Conservation (phyloP, 768 basidiomycete genomes). For the Xerocomellus amylosporus region DNA sequence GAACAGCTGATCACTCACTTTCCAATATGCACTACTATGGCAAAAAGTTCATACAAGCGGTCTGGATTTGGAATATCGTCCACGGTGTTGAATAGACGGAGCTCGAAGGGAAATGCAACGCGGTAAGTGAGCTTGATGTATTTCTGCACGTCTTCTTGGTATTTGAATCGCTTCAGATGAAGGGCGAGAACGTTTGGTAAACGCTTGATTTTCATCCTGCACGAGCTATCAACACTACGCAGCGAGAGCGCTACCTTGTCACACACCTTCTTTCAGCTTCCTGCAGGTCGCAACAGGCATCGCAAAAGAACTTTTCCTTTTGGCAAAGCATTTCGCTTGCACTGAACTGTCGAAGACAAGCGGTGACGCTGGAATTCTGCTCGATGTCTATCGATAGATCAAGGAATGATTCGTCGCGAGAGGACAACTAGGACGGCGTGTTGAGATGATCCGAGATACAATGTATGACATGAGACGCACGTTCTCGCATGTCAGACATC, state of each 20-base stretch:
- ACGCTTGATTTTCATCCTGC: constrained; percentile 98
- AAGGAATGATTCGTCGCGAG: constrained; percentile 93
- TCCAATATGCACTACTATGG: constrained; percentile 99
- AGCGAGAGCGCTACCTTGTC: background rate
- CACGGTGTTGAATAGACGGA: constrained; percentile 94
- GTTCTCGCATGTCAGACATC: constrained; percentile 97
- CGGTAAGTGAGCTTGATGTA: constrained; percentile 97
- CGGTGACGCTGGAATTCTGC: constrained; percentile 94
- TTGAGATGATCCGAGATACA: constrained; percentile 12
- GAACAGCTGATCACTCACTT: constrained; percentile 58
- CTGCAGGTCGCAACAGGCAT: constrained; percentile 93
- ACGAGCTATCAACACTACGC: constrained; percentile 7
- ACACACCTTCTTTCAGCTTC: constrained; percentile 93
- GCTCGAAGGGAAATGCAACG: constrained; percentile 92
- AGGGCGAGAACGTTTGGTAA: constrained; percentile 93
- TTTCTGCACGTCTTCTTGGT: constrained; percentile 85
- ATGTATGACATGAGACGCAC: constrained; percentile 44
- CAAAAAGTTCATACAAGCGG: constrained; percentile 89
- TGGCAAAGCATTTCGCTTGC: constrained; percentile 98
- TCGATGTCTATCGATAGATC: constrained; percentile 99
- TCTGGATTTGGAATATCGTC: constrained; percentile 92
- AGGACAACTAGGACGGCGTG: constrained; percentile 58
- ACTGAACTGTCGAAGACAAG: constrained; percentile 94
- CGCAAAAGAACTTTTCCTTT: constrained; percentile 98
- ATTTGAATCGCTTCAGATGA: constrained; percentile 98